phyloP scores from a whole-genome alignment of 495 filamentous ascomycete species.

The Cladorrhinum samala region DNA sequence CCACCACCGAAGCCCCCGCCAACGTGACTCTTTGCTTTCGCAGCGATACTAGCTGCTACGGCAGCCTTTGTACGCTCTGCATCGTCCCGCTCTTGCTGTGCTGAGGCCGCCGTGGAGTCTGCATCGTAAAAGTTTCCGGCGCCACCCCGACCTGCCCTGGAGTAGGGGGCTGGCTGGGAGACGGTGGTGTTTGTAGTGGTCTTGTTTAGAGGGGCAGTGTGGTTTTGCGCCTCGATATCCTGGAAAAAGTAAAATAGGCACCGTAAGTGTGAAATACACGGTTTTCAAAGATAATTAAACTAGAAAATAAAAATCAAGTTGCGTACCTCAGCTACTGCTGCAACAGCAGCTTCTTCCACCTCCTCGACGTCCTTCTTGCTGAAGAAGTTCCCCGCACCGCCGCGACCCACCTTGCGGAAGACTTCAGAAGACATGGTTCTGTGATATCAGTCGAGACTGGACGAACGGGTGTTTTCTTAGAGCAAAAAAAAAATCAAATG shows the following conservation, averaged over 20 bases:
- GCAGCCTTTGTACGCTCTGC: slow-evolving; percentile 19
- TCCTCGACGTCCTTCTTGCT: slow-evolving; percentile 48
- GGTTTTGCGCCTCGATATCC: slow-evolving; percentile 41
- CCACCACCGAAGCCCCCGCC: slow-evolving; percentile 25
- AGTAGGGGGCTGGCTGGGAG: slow-evolving; percentile 1
- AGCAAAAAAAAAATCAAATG: too few relatives aligned
- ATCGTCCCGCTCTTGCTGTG: slow-evolving; percentile 18
- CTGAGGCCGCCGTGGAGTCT: slow-evolving; percentile 17
- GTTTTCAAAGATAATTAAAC: neutral
- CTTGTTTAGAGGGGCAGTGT: neutral
- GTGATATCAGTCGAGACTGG: too few relatives aligned
- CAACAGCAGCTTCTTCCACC: slow-evolving; percentile 23
- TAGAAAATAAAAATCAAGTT: too few relatives aligned
- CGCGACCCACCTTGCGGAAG: slow-evolving; percentile 38
- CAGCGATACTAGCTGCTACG: slow-evolving; percentile 18
- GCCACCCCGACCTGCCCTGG: slow-evolving; percentile 46
- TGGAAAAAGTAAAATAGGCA: slow-evolving; percentile 10
- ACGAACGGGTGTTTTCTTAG: too few relatives aligned
- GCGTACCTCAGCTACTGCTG: slow-evolving; percentile 27
- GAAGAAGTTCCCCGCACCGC: slow-evolving; percentile 60
- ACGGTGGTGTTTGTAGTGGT: neutral
- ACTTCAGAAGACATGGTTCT: slow-evolving; percentile 21
- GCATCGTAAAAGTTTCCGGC: slow-evolving; percentile 54
- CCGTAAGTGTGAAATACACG: neutral
- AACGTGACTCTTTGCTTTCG: slow-evolving; percentile 11